A percentile compares a stretch with the other conserved stretches of the same genome.
Conservation (phyloP, 2,329 filamentous ascomycete genomes). For the Dactylellina parvicollis region DNA sequence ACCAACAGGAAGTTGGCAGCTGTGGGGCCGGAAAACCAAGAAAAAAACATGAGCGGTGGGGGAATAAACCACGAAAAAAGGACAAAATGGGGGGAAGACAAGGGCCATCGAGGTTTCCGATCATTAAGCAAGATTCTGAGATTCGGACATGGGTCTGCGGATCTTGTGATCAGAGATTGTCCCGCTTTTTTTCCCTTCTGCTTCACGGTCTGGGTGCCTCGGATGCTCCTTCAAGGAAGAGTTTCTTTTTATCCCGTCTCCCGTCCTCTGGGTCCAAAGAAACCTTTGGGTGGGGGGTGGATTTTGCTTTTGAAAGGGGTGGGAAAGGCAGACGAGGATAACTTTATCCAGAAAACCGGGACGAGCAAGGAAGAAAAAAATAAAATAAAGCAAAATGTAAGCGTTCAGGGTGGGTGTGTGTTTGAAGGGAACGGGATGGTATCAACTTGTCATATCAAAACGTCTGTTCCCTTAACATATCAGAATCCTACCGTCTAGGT, state of each 20-base stretch:
- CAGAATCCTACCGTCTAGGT: too few species aligned
- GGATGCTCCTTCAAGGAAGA: neutral
- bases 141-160: slow-evolving; percentile 45
- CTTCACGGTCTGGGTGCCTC: neutral
- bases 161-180: slow-evolving; percentile 30
- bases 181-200: neutral
- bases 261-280: slow-evolving; percentile 29
- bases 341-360: slow-evolving; percentile 42
- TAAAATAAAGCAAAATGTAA: too few species aligned
- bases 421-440: neutral
- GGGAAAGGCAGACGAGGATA: slow-evolving; percentile 6
- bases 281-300: neutral
- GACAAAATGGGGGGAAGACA: too few species aligned
- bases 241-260: slow-evolving; percentile 22
- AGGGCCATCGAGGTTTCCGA: neutral
- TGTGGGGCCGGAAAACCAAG: slow-evolving; percentile 3
- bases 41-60: neutral
- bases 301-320: slow-evolving; percentile 14
- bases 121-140: slow-evolving; percentile 25
- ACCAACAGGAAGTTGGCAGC: neutral
- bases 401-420: neutral
- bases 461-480: too few species aligned
- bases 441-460: neutral
- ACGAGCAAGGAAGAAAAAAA: slow-evolving; percentile 6
- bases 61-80: neutral